Evolutionary conservation across 1,139 yeast genomes (phyloP).

Genomic region (Taphrina communis): DNA sequence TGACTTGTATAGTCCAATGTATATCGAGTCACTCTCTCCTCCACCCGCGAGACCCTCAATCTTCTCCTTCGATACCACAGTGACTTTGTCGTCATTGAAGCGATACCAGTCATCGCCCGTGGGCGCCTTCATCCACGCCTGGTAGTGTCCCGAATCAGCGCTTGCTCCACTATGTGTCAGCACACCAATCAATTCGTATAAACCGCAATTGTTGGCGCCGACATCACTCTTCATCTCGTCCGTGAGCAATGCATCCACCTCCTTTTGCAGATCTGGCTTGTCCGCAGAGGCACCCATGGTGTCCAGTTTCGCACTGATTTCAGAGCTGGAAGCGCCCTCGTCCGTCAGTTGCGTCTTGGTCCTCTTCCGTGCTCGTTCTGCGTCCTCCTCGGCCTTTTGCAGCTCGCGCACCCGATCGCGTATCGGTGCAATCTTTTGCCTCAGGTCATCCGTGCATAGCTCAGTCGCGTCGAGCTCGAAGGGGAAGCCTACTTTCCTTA

Average conservation of each 20-base stretch:
- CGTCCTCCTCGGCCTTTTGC: slow-evolving; percentile 76
- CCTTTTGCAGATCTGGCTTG: slow-evolving; percentile 47
- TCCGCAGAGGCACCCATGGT: slow-evolving; percentile 46
- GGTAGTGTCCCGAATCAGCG: slow-evolving; percentile 98
- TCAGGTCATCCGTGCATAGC: slow-evolving; percentile 76
- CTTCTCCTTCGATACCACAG: slow-evolving; percentile 73
- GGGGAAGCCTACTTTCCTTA: slow-evolving; percentile 93
- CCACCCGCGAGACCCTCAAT: slow-evolving; percentile 90
- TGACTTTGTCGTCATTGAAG: slow-evolving; percentile 92
- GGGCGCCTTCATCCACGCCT: slow-evolving; percentile 68
- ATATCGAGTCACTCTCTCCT: slow-evolving; percentile 95
- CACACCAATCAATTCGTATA: slow-evolving; percentile 81
- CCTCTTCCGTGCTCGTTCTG: slow-evolving; percentile 76
- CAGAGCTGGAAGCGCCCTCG: slow-evolving; percentile 54
- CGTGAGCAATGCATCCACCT: slow-evolving; percentile 48
- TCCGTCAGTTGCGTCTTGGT: slow-evolving; percentile 44
- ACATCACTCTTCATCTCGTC: slow-evolving; percentile 53
- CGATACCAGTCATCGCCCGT: slow-evolving; percentile 78
- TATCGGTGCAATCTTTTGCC: slow-evolving; percentile 66
- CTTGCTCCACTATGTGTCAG: slow-evolving; percentile 94
- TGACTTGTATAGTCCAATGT: slow-evolving; percentile 74
- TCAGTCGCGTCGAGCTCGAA: slow-evolving; percentile 88
- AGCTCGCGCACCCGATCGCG: slow-evolving; percentile 80
- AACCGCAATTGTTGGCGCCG: slow-evolving; percentile 84
- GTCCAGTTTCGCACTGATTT: slow-evolving; percentile 49